Percentiles rank a stretch among this genome's conserved stretches.
Conservation (phyloP, 208 protist species). For the Crithidia brevicula region DNA sequence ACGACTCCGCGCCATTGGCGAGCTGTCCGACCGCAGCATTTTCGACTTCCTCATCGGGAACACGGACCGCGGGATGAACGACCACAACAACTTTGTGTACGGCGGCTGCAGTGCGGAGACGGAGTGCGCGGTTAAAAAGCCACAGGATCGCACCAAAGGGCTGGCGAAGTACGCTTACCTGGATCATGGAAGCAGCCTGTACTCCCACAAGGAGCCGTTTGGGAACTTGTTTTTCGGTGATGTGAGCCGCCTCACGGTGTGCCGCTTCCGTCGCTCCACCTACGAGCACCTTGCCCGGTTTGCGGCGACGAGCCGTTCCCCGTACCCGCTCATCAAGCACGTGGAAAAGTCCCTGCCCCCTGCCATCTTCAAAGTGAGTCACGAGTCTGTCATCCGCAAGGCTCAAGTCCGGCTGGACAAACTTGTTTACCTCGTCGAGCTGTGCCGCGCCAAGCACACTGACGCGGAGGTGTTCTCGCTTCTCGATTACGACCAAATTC, state of each 20-base stretch:
- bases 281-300: conserved; percentile 47
- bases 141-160: conserved; percentile 48
- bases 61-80: conserved; percentile 79
- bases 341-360: conserved; percentile 39
- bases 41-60: conserved; percentile 90
- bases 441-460: conserved; percentile 51
- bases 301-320: not conserved
- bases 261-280: conserved; percentile 71
- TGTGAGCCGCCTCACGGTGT: conserved; percentile 54
- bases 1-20: conserved; percentile 70
- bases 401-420: conserved; percentile 73
- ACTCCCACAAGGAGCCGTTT: conserved; percentile 77
- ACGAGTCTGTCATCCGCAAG: conserved; percentile 48
- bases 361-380: conserved; percentile 53
- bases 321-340: conserved; percentile 42
- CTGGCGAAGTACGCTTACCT: conserved; percentile 84
- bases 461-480: conserved; percentile 62
- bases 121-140: conserved; percentile 36
- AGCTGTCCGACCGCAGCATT: conserved; percentile 78
- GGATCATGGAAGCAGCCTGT: conserved; percentile 84
- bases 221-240: conserved; percentile 72
- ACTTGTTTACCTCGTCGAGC: conserved; percentile 54
- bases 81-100: conserved; percentile 91
- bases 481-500: conserved; percentile 64
- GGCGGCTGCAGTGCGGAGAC: conserved; percentile 75